Conservation (phyloP, 768 basidiomycete species). For the Asterophora lycoperdoides region DNA sequence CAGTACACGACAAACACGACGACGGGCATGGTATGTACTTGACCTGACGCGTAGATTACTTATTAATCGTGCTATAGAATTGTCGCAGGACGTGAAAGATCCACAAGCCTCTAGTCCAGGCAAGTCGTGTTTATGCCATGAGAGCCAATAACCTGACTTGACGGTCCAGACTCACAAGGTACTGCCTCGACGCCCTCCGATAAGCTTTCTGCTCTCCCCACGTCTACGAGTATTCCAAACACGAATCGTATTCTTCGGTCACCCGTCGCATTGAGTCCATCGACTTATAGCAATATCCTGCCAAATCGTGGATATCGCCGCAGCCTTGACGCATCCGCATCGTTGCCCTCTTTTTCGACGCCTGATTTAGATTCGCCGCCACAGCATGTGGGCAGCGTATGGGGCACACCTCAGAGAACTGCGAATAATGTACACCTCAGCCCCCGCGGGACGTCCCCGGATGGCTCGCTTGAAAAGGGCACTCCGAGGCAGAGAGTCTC, state of each 20-base stretch:
- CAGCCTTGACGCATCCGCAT: constrained; percentile 38
- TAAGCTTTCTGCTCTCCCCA: constrained; percentile 40
- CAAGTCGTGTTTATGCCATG: not conserved
- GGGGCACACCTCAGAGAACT: not conserved
- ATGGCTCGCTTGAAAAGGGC: constrained; percentile 36
- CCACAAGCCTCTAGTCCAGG: no score
- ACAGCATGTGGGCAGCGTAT: constrained; percentile 15
- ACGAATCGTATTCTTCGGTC: constrained; percentile 31
- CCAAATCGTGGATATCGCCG: constrained; percentile 31
- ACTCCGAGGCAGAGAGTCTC: constrained; percentile 50
- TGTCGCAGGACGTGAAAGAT: no score
- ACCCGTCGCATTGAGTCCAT: constrained; percentile 17
- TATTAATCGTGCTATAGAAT: no score
- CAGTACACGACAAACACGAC: not conserved
- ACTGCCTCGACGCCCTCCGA: constrained; percentile 43
- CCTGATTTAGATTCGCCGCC: constrained; percentile 23
- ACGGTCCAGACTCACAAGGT: constrained; percentile 22
- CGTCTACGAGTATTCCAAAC: constrained; percentile 26
- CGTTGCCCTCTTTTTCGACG: constrained; percentile 37
- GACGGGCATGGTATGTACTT: not conserved
- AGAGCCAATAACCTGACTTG: no score
- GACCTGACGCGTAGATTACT: not conserved
- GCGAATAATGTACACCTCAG: no score
- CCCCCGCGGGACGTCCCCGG: constrained; percentile 26
- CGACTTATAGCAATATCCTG: constrained; percentile 21